phyloP scores from a whole-genome alignment of 2,329 filamentous ascomycete genomes.

The Arthrobotrys megalospora region DNA sequence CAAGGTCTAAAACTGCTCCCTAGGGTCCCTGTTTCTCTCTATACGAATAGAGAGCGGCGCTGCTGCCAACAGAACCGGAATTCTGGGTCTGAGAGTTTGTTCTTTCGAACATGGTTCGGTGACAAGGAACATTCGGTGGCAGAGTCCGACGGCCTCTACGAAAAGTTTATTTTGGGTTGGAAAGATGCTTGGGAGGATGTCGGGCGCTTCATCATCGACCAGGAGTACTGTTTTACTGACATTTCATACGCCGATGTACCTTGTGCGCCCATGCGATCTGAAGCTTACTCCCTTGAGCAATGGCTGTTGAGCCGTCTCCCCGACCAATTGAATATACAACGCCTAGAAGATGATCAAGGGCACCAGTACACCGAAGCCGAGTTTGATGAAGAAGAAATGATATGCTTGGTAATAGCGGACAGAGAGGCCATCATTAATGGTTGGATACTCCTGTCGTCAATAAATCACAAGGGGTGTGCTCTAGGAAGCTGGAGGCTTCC shows the following conservation, averaged over 20 bases:
- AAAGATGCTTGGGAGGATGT: neutral
- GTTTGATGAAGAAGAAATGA: neutral
- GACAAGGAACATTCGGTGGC: neutral
- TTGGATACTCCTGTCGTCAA: conserved; percentile 1
- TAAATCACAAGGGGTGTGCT: conserved; percentile 3
- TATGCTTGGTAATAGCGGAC: conserved; percentile 5
- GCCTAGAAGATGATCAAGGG: neutral
- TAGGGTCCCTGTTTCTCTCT: neutral
- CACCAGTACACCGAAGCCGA: conserved; percentile 1
- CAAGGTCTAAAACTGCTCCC: neutral
- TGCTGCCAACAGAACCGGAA: neutral
- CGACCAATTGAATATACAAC: neutral
- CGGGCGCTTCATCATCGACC: neutral
- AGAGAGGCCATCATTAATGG: conserved; percentile 13
- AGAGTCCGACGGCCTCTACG: neutral
- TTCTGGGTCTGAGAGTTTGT: neutral
- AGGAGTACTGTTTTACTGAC: conserved; percentile 4
- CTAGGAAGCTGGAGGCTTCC: conserved; percentile 18
- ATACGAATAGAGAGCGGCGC: neutral
- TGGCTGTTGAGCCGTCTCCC: conserved; percentile 17
- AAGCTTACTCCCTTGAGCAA: neutral
- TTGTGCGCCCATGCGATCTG: neutral
- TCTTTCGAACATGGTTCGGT: neutral
- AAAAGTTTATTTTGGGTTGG: neutral
- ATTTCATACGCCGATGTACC: neutral